Base-by-base conservation (phyloP, 176 grass and related monocot genomes). In the Aegilops sharonensis region DNA sequence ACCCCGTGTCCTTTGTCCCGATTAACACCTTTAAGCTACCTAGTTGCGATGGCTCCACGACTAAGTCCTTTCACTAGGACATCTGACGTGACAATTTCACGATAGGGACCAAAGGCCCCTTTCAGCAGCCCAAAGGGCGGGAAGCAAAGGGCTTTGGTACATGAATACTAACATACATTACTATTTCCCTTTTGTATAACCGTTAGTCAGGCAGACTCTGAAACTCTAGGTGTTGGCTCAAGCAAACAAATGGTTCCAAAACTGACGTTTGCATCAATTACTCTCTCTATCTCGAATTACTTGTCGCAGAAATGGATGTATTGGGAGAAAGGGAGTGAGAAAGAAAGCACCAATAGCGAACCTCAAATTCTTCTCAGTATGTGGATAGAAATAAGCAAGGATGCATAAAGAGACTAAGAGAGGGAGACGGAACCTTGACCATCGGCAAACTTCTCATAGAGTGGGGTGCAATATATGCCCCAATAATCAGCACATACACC, bases 401-500 rank as follows among this genome's bases (percentile, higher is more conserved):
- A 56, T 25, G 36, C 5, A 60, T 40, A 57, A 5, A 75, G 8
- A 65, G 3, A 78, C 8, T 6, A 15, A 75, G 11, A 5, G 31
- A 79, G 52, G 23, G 42, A n/a, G 36, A 47, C 78, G 24, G 14
- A 64, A 95, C 93, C 93, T 90, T 95, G 86, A 95, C 84, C 29
- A 64, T 9, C 11, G 88, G 83, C 67, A 78, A 15, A 62, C 29
- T 83, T 35, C 27, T 27, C 27, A 1, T 27, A 27, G 27, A 27
- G 27, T 47, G 74, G 24, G 68, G 14, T 37, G 64, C 71, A 60
- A 85, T 29, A 30, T 86, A 95, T 60, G 86, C 81, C 11, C 93
- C 93, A 68, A 98, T 70, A 64, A 95, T 77, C 96, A 98, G 88
- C 14, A 98, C 90, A 82, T 92, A 95, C 91, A 92, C 89, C 45